phyloP scores from a whole-genome alignment of 1,284 basidiomycete species.

The Moesziomyces parantarcticus region DNA sequence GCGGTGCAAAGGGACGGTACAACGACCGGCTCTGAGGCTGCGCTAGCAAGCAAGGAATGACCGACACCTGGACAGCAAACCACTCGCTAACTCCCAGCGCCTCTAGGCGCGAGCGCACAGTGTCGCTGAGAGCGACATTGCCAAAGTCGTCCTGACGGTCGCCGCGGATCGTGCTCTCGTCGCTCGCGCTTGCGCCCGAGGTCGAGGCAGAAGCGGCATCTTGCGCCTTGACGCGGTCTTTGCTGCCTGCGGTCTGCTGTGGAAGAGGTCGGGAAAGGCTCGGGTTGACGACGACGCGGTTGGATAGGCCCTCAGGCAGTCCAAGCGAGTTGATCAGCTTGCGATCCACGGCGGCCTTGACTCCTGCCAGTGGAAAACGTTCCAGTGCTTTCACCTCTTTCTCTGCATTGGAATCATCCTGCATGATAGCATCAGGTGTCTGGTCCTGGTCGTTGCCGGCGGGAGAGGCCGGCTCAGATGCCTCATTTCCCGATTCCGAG shows the following conservation, averaged over 20 bases:
- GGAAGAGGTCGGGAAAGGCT: constrained; percentile 37
- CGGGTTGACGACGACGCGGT: constrained; percentile 52
- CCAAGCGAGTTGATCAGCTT: constrained; percentile 56
- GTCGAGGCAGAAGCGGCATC: neutral
- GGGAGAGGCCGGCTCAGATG: constrained; percentile 13
- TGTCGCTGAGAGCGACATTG: constrained; percentile 39
- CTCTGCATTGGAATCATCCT: neutral
- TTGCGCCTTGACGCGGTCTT: neutral
- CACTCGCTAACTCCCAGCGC: constrained; percentile 60
- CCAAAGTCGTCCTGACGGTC: constrained; percentile 15
- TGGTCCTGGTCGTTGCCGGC: neutral
- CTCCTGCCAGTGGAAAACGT: constrained; percentile 37
- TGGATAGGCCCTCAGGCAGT: constrained; percentile 53
- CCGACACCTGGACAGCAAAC: constrained; percentile 78
- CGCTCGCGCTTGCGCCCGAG: constrained; percentile 5
- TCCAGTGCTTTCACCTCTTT: constrained; percentile 28
- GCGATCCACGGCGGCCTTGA: constrained; percentile 40
- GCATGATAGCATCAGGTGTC: neutral
- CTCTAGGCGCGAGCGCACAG: constrained; percentile 46
- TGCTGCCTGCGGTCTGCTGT: constrained; percentile 10
- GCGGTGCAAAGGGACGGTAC: constrained; percentile 78
- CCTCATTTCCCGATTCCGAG: neutral
- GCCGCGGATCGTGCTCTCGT: constrained; percentile 15
- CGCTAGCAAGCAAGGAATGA: constrained; percentile 81
- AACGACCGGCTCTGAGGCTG: constrained; percentile 69